These are phyloP conservation scores for Malus hybrid DNA, from an alignment of 331 rosid species.

Conservation along the genomic window DNA sequence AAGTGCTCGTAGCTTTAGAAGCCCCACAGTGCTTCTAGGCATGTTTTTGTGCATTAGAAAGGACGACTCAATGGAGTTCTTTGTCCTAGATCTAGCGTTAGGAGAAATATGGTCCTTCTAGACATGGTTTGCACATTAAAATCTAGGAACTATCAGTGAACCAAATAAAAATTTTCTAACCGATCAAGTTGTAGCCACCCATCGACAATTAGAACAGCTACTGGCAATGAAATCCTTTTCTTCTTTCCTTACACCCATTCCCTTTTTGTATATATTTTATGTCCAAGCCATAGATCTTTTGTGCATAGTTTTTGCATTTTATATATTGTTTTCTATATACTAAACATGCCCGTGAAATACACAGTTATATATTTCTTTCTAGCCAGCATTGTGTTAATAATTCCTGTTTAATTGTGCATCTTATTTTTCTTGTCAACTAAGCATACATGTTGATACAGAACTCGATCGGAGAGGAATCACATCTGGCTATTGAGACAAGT, in stretches of 20 bases:
- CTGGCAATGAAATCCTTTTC: background rate
- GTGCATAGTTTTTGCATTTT: background rate
- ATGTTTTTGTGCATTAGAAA: background rate
- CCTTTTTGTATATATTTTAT: background rate
- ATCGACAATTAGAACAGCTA: too few relatives aligned
- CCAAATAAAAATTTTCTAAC: too few relatives aligned
- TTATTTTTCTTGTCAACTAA: conserved; percentile 19
- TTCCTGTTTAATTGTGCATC: background rate
- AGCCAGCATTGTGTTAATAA: background rate
- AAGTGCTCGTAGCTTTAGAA: background rate
- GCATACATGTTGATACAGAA: conserved; percentile 44
- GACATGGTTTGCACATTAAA: background rate
- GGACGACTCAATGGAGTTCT: background rate
- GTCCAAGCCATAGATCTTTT: background rate
- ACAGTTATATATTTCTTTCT: background rate
- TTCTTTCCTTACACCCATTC: background rate
- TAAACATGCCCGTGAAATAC: background rate
- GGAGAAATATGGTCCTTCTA: too few relatives aligned
- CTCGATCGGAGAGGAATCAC: conserved; percentile 77
- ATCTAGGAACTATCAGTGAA: too few relatives aligned
- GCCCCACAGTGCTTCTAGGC: background rate
- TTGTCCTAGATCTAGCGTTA: too few relatives aligned
- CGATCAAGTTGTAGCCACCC: too few relatives aligned
- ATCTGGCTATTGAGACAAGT: conserved; percentile 96
- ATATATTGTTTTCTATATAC: background rate